phyloP scores from a whole-genome alignment of 139 green algal genomes.

The Chlamydomonas schloesseri region DNA sequence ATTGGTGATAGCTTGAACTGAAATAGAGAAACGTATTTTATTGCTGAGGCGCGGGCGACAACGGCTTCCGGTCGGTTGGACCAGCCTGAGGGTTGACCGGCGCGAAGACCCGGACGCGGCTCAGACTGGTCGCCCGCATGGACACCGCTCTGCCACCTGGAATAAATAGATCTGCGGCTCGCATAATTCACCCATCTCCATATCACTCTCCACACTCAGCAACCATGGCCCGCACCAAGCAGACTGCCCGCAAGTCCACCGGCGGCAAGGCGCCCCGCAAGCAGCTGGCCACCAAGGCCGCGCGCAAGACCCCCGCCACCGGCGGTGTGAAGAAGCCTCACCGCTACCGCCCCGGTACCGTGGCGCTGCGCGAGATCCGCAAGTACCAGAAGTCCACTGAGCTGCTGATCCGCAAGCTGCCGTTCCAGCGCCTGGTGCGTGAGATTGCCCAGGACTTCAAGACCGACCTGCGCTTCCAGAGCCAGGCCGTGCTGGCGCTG shows the following conservation, averaged over 20 bases:
- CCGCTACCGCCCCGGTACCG: conserved; percentile 92
- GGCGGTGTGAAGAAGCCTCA: conserved; percentile 94
- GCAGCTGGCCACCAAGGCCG: conserved; percentile 94
- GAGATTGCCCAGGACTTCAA: conserved; percentile 99
- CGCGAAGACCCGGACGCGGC: too few relatives aligned
- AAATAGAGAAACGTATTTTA: too few relatives aligned
- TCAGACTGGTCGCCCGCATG: too few relatives aligned
- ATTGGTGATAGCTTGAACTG: too few relatives aligned
- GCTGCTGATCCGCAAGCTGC: conserved; percentile 96
- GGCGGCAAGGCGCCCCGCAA: conserved; percentile 95
- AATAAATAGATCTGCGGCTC: too few relatives aligned
- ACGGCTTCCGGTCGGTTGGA: too few relatives aligned
- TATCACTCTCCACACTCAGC: too few relatives aligned
- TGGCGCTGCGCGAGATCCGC: conserved; percentile 92
- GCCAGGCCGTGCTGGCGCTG: conserved; percentile 93
- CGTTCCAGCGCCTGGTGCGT: conserved; percentile 96
- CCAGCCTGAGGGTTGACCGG: too few relatives aligned
- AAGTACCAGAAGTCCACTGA: conserved; percentile 97
- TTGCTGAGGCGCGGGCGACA: too few relatives aligned
- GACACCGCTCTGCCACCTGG: too few relatives aligned
- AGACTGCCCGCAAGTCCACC: conserved; percentile 97
- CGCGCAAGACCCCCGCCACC: conserved; percentile 90
- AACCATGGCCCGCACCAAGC: conserved; percentile 96
- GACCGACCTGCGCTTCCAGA: conserved; percentile 96
- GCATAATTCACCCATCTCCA: too few relatives aligned